phyloP scores from a whole-genome alignment of 495 filamentous ascomycete species.

The Aspergillus sclerotiicarbonarius region DNA sequence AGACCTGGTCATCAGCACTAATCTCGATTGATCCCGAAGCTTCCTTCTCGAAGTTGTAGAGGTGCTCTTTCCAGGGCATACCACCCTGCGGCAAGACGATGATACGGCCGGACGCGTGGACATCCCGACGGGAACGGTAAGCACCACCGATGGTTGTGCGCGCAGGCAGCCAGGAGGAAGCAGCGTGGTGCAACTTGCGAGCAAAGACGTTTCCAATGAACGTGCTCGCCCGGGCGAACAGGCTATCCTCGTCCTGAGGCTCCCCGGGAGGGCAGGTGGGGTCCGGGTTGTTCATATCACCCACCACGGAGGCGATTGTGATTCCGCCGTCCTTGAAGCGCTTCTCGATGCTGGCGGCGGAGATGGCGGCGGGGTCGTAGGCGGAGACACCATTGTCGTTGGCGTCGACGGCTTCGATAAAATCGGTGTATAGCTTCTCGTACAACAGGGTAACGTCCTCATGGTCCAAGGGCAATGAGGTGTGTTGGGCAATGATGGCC shows the following conservation, averaged over 20 bases:
- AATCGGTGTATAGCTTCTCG: slow-evolving; percentile 86
- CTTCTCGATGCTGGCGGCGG: slow-evolving; percentile 66
- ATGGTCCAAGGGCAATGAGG: slow-evolving; percentile 58
- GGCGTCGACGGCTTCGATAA: slow-evolving; percentile 94
- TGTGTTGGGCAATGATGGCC: slow-evolving; percentile 69
- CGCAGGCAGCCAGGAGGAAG: slow-evolving; percentile 75
- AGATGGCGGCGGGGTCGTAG: slow-evolving; percentile 66
- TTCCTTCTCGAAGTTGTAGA: slow-evolving; percentile 80
- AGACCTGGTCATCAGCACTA: slow-evolving; percentile 50
- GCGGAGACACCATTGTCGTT: slow-evolving; percentile 91
- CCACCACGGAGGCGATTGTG: slow-evolving; percentile 78
- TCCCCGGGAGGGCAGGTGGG: slow-evolving; percentile 40
- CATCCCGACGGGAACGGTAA: slow-evolving; percentile 59
- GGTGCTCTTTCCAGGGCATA: slow-evolving; percentile 92
- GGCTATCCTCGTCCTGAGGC: slow-evolving; percentile 77
- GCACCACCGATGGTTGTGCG: slow-evolving; percentile 71
- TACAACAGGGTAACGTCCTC: slow-evolving; percentile 71
- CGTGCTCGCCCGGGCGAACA: slow-evolving; percentile 69
- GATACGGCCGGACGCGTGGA: slow-evolving; percentile 72
- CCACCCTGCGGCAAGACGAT: slow-evolving; percentile 72
- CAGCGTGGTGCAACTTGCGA: slow-evolving; percentile 63
- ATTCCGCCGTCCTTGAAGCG: slow-evolving; percentile 79
- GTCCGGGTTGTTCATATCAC: slow-evolving; percentile 68
- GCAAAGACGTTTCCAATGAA: slow-evolving; percentile 86
- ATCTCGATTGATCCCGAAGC: slow-evolving; percentile 33